Evolutionary conservation across 116 monocot genomes (phyloP).

Genomic region (Posidonia oceanica): DNA sequence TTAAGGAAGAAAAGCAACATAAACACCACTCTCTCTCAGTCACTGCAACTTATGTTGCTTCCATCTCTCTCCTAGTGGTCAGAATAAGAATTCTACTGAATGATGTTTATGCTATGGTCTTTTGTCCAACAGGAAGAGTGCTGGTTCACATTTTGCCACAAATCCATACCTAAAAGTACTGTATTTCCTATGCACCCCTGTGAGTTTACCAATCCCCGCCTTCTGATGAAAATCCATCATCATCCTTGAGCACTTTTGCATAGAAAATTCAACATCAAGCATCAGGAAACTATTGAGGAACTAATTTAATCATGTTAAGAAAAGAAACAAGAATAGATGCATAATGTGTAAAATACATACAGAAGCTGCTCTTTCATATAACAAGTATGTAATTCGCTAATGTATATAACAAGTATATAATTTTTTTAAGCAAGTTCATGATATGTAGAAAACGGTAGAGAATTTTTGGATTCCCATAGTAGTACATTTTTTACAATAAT

Average conservation of each 20-base stretch:
- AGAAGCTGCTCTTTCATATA: constrained; percentile 63
- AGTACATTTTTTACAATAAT: too few species aligned
- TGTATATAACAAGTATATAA: too few species aligned
- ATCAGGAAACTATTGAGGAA: neutral
- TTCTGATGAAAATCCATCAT: constrained; percentile 77
- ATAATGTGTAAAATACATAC: constrained; percentile 21
- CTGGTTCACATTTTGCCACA: constrained; percentile 68
- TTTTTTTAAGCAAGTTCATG: constrained; percentile 37
- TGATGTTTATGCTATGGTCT: neutral
- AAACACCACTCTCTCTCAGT: too few species aligned
- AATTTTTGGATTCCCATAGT: too few species aligned
- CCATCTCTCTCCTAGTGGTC: too few species aligned
- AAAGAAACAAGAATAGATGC: neutral
- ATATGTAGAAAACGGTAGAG: too few species aligned
- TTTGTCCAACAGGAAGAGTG: constrained; percentile 51
- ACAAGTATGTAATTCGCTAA: constrained; percentile 41
- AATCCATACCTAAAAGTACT: constrained; percentile 59
- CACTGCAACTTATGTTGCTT: too few species aligned
- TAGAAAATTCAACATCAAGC: too few species aligned
- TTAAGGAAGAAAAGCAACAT: too few species aligned
- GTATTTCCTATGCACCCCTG: constrained; percentile 76
- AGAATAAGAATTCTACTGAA: too few species aligned
- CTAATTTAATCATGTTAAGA: neutral
- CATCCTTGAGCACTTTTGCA: constrained; percentile 64
- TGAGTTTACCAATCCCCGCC: constrained; percentile 60